Evolutionary conservation across 1,284 basidiomycete genomes (phyloP).

Genomic region (Flammula alnicola): DNA sequence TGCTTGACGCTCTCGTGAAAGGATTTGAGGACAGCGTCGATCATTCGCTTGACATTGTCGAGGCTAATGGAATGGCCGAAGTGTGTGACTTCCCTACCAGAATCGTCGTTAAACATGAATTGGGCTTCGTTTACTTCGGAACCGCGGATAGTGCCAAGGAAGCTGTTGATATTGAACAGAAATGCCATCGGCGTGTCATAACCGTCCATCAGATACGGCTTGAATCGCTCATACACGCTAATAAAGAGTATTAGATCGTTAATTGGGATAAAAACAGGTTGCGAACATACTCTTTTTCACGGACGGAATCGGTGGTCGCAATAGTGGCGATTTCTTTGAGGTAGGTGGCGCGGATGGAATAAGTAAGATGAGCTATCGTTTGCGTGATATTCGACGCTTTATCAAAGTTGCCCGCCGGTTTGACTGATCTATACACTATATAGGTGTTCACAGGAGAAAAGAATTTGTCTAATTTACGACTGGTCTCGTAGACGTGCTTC

Average conservation of each 20-base stretch:
- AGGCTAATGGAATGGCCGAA: conserved; percentile 2
- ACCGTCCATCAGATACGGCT: conserved; percentile 4
- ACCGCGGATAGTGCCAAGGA: not conserved
- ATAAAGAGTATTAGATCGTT: not conserved
- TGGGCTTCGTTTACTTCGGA: conserved; percentile 6
- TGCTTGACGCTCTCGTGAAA: not conserved
- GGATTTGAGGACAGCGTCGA: not conserved
- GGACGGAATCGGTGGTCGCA: not conserved
- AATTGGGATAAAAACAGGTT: not conserved
- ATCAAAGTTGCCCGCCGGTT: not conserved
- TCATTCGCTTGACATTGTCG: conserved; percentile 4
- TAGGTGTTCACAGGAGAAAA: no score
- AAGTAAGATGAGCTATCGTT: conserved; percentile 2
- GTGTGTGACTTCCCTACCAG: not conserved
- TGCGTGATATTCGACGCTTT: conserved; percentile 4
- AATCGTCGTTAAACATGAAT: not conserved
- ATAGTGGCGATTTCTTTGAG: not conserved
- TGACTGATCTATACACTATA: no score
- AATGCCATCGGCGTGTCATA: conserved; percentile 16
- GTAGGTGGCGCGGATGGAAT: conserved; percentile 4
- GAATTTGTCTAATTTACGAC: no score
- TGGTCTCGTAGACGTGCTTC: conserved; percentile 1
- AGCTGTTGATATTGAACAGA: conserved; percentile 4
- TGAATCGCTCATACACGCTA: not conserved
- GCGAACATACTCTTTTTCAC: conserved; percentile 7